These are phyloP conservation scores for Blakeslea trispora DNA, from an alignment of 371 early-diverging fungal species.

Conservation along the genomic window DNA sequence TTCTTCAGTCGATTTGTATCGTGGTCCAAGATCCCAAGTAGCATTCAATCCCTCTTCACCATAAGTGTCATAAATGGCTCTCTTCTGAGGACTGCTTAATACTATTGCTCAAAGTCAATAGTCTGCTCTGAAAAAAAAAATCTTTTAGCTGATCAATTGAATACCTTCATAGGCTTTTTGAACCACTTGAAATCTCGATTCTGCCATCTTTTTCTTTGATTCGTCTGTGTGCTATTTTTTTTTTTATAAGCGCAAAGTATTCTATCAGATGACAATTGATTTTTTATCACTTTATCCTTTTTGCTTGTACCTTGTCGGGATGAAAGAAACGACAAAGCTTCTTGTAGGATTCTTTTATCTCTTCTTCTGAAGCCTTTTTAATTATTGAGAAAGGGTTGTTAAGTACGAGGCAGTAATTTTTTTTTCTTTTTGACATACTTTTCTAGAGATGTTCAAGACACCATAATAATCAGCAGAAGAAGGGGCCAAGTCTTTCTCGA, in stretches of 20 bases:
- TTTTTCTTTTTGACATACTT: conserved; percentile 57
- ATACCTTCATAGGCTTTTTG: conserved; percentile 89
- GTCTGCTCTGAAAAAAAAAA: too few species aligned
- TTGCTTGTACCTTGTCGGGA: conserved; percentile 86
- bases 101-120: too few species aligned
- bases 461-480: conserved; percentile 76
- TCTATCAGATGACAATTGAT: not conserved
- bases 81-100: conserved; percentile 75
- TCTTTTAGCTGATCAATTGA: conserved; percentile 6
- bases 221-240: conserved; percentile 65
- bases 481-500: conserved; percentile 51
- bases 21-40: conserved; percentile 77
- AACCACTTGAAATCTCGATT: conserved; percentile 79
- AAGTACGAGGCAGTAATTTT: too few species aligned
- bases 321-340: conserved; percentile 84
- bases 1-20: conserved; percentile 82
- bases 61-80: conserved; percentile 91
- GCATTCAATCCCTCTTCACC: conserved; percentile 84
- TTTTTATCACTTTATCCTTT: not conserved
- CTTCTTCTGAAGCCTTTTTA: conserved; percentile 83
- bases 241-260: too few species aligned
- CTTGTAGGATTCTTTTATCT: conserved; percentile 85
- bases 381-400: too few species aligned
- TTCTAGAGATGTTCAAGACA: conserved; percentile 78
- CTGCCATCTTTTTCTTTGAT: conserved; percentile 56